A percentile compares a stretch with the other conserved stretches of the same genome.
Evolutionary conservation across 495 filamentous ascomycete species (phyloP).

Genomic region (Opeltia flavorubescens): DNA sequence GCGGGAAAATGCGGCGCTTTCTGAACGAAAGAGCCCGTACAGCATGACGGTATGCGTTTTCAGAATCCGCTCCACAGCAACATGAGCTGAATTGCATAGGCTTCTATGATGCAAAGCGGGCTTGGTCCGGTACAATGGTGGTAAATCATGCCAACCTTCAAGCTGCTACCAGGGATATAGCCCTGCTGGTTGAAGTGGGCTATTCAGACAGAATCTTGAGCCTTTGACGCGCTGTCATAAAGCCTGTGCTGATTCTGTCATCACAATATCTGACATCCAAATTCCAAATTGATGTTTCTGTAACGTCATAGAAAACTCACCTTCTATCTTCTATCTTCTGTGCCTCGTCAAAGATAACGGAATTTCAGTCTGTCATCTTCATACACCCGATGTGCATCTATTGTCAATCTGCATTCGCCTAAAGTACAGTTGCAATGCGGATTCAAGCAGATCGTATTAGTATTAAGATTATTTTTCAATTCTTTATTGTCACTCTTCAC

Average conservation of each 20-base stretch:
- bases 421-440: too few species aligned
- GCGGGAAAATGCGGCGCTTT: slow-evolving; percentile 31
- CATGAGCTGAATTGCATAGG: slow-evolving; percentile 19
- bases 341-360: too few species aligned
- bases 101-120: slow-evolving; percentile 39
- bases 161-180: too few species aligned
- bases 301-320: too few species aligned
- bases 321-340: too few species aligned
- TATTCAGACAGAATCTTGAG: too few species aligned
- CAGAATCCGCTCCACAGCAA: background rate
- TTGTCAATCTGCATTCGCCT: too few species aligned
- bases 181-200: background rate
- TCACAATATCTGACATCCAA: too few species aligned
- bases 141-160: slow-evolving; percentile 19
- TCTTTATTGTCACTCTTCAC: background rate
- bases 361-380: too few species aligned
- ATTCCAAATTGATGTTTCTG: background rate
- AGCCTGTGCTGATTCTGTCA: too few species aligned
- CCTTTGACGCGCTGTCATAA: too few species aligned
- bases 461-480: background rate
- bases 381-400: too few species aligned
- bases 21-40: slow-evolving; percentile 48
- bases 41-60: slow-evolving; percentile 42
- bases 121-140: slow-evolving; percentile 37
- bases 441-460: background rate